Base-by-base conservation (phyloP, 129 eudicot species). In the Dittrichia graveolens region DNA sequence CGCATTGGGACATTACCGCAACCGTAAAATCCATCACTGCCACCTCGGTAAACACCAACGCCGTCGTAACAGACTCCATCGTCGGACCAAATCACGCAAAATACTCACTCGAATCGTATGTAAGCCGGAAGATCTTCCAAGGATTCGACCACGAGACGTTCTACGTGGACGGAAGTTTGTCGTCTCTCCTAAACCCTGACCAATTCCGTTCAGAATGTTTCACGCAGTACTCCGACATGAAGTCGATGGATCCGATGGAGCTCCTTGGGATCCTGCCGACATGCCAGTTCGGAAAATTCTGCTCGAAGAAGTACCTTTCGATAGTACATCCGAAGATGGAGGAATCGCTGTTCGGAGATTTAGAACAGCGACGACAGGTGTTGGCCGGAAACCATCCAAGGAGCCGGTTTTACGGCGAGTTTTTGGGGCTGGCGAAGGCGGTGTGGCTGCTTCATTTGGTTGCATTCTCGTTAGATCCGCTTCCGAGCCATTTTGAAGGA, bases 291-390 rank as follows among this genome's bases (percentile, higher is more conserved):
- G 97, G 97, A 8, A 86, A 85, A 59, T 94, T 94, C 71, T 90
- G 98, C 61, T 74, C 73, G 70, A 90, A 90, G 44, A 90, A 90
- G 78, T 94, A 90, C 69, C 83, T 90, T 10, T 81, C 95, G 24
- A 81, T 94, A 8, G 85, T 94, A 9, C 98, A 94, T 65, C 98
- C 98, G 15, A 94, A 94, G 54, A 94, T 94, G 98, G 98, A 94
- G 87, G 93, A 90, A 75, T 94, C 98, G 1, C 71, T 94, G 79
- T 94, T 94, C 16, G 98, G 97, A 13, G 86, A 94, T 64, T 37
- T 90, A 79, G 98, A 94, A 64, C 98, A 94, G 67, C 81, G 96
- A 13, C 82, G 88, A 46, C 93, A 85, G 71, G 89, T 94, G 49
- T 62, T 88, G 76, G 96, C 80, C 35, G 96, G 95, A 41, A 80